These are phyloP conservation scores for Hyaloscypha finlandica DNA, from an alignment of 495 filamentous ascomycete genomes.

Conservation along the genomic window DNA sequence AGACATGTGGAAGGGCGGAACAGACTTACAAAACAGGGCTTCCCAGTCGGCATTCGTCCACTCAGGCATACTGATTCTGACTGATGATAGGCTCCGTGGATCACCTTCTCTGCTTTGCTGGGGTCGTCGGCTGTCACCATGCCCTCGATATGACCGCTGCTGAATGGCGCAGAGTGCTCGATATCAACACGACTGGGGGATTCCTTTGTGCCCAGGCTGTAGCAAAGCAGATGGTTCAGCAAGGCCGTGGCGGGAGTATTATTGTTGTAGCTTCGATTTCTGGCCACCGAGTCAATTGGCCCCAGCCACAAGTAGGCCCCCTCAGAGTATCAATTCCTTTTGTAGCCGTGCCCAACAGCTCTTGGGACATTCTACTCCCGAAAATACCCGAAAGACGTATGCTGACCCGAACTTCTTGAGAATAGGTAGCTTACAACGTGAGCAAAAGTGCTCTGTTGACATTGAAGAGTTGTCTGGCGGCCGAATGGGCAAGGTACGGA, in stretches of 20 bases:
- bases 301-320: constrained; percentile 47
- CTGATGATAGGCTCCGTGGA: constrained; percentile 48
- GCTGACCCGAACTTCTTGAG: too few species aligned
- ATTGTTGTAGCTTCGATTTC: constrained; percentile 69
- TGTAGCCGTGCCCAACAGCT: background rate
- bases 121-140: constrained; percentile 60
- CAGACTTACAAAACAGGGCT: too few species aligned
- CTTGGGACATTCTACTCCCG: too few species aligned
- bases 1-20: background rate
- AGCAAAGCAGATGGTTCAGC: constrained; percentile 53
- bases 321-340: background rate
- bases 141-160: constrained; percentile 54
- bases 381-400: too few species aligned
- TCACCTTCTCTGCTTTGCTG: constrained; percentile 66
- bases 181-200: constrained; percentile 68
- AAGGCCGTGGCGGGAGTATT: constrained; percentile 58
- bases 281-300: constrained; percentile 65
- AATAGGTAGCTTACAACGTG: constrained; percentile 68
- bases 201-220: constrained; percentile 71
- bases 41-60: too few species aligned
- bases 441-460: constrained; percentile 65
- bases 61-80: too few species aligned
- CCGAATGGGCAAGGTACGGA: constrained; percentile 62
- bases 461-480: constrained; percentile 62
- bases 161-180: constrained; percentile 61